Evolutionary conservation across 495 filamentous ascomycete species (phyloP), one percentile per base, ranked within the genome.

Genomic region (Aspergillus coremiiformis): DNA sequence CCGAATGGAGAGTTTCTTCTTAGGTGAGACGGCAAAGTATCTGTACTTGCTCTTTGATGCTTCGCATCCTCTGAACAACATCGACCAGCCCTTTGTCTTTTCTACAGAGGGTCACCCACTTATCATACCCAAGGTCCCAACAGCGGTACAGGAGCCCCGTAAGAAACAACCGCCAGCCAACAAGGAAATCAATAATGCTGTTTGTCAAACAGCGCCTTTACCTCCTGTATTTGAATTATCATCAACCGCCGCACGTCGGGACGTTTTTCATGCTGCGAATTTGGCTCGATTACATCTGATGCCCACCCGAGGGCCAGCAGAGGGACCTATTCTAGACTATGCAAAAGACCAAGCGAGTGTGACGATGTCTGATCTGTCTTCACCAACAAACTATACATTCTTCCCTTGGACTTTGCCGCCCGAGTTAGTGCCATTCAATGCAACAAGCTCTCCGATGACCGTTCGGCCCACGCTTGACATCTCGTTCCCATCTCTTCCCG

Each of bases 1-100:
- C 62, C 85, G 93, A 15, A 98, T 98, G 93, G 93, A 98, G 71
- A 97, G 93, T 67, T 98, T 98, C 74, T 97, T 96, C 66, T 76
- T 97, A 1, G 90, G 94, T 3, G 93, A 98, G 68, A 98, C 93
- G 0, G 83, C 87, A 48, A 96, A 96, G 67, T 98, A 98, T 66
- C 72, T 98, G 47, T 95, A 90, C 55, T 72, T 98, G 33, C 79
- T 97, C 1, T 97, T 92, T 66, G 86, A 93, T 45, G 76, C 80
- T 29, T 77, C 82, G 14, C 93, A 97, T 69, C 93, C 93, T 1
- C 65, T 97, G 22, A 96, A 97, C 71, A 80, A 78, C 5, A 66
- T 91, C 15, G 92, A 96, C 67, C 84, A 83, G 4, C 79, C 90
- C 1, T 90, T 88, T 71, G 91, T 98, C 5, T 97, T 98, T 63